Evolutionary conservation across 2,329 filamentous ascomycete genomes (phyloP).

Genomic region (Aspergillus udagawae): DNA sequence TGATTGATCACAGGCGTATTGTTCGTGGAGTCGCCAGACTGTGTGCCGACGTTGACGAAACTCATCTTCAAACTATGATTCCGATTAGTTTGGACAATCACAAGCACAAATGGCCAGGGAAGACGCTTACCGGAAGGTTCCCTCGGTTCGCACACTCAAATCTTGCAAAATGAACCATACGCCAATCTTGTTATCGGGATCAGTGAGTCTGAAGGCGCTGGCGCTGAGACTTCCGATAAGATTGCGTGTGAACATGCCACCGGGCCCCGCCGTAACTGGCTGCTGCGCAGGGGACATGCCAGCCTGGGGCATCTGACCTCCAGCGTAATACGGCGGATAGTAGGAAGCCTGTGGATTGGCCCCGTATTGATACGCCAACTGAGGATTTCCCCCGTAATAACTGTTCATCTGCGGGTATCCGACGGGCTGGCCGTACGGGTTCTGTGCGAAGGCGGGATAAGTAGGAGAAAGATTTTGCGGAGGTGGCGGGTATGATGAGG

Average conservation of each 20-base stretch:
- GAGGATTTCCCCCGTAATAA: constrained; percentile 33
- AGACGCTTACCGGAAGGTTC: constrained; percentile 68
- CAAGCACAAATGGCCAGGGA: too few species aligned
- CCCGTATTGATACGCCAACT: constrained; percentile 33
- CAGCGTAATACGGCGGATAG: constrained; percentile 30
- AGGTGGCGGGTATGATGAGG: constrained; percentile 65
- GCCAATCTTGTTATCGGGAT: constrained; percentile 74
- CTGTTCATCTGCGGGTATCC: constrained; percentile 34
- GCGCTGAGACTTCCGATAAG: constrained; percentile 88
- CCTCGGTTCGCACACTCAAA: constrained; percentile 88
- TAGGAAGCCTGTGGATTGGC: constrained; percentile 26
- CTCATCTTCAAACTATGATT: constrained; percentile 58
- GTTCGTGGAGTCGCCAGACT: constrained; percentile 34
- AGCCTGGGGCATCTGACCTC: constrained; percentile 30
- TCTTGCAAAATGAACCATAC: constrained; percentile 98
- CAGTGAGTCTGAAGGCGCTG: constrained; percentile 78
- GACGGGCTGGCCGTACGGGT: constrained; percentile 39
- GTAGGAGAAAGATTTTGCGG: constrained; percentile 36
- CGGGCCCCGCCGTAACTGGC: constrained; percentile 47
- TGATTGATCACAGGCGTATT: constrained; percentile 59
- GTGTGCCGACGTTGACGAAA: constrained; percentile 77
- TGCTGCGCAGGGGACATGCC: constrained; percentile 34
- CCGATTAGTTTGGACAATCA: constrained; percentile 6
- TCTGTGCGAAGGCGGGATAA: constrained; percentile 35
- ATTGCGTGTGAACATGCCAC: constrained; percentile 90